Base-by-base conservation (phyloP, 192 early-diverging fungal species). In the Podila clonocystis region DNA sequence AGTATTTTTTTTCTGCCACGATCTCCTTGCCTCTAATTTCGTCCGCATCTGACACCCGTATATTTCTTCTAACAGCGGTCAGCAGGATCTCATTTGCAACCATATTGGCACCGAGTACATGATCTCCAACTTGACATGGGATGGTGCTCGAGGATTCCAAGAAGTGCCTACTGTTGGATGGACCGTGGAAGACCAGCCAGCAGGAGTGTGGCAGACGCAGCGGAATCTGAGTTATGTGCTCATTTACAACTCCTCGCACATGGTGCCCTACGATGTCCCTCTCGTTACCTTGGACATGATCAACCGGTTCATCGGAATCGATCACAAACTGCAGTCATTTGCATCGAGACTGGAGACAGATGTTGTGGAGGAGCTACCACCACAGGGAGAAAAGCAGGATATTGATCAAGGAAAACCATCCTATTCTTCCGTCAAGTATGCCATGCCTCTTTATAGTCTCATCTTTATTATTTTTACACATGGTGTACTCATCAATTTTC, bases 221-320 rank as follows among this genome's bases (percentile, higher is more conserved):
- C 73, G 87, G 33, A 91, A 91, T 69, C 86, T 99, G 58, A 91
- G 91, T 19, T 98, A 95, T 84, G 83, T 97, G 30, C 84, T 93
- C 7, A 87, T 97, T 36, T 94, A 93, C 80, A 94, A 91, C 61
- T 93, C 93, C 33, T 94, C 95, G 5, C 95, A 96, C 57, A 96
- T 96, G 95, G 92, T 89, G 17, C 96, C 96, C 9, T 96, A 96
- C 67, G 97, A 98, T 74, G 89, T 91, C 78, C 95, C 95, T 19
- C 74, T 89, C 62, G 90, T 85, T 65, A 87, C 90, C 28, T 69
- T 91, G 30, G 97, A 97, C 82, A 93, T 98, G 90, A 93, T 98
- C 77, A 95, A 94, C 85, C 84, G 89, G 57, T 98, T 95, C 87
- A 86, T 98, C 49, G 85, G 83, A 26, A 57, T 89, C 19, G 75